Evolutionary conservation across 148 eudicot genomes (phyloP), one percentile per base, ranked within the genome.

Genomic region (Diospyros kaki): DNA sequence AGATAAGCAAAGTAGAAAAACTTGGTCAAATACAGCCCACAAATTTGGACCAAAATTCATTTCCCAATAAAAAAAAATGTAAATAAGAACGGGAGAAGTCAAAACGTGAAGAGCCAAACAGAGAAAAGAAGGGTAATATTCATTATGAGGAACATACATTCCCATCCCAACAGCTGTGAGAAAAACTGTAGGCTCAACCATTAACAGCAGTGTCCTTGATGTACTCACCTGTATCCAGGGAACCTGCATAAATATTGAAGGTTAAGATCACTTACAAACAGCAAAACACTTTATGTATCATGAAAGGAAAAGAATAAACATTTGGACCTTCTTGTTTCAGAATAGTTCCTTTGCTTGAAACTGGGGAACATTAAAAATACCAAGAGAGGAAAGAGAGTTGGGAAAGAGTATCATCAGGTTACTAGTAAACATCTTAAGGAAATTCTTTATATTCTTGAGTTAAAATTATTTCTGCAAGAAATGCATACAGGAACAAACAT

Each of bases 171-270:
- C 86, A 74, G 92, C 97, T 51, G 87, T 77, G 73, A 92, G 89
- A 78, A 90, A 92, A 73, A 86, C 67, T 73, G 89, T 45, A 76
- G 98, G 98, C 65, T 88, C 85, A 75, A 95, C 96, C 92, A 86
- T 86, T 82, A 92, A 76, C 45, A 95, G 92, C 82, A 95, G 81
- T 0, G 98, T 84, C 74, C 97, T 89, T 55, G 98, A 92, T 89
- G 84, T 90, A 85, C 98, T 95, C 72, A 95, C 92, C 86, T 95
- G 98, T 79, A 95, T 92, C 93, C 93, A 92, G 15, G 97, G 98
- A 39, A 86, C 93, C 98, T 94, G 84, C 75, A 58, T 43, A 38
- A 78, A 18, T 50, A 66, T 53, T 43, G 5, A 52, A 52, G 68
- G 2, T 5, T 75, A 40, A 58, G 6, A 70, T 17, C 4, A 17